Conservation (phyloP, 2,329 filamentous ascomycete species). For the Mycocentrospora acerina region DNA sequence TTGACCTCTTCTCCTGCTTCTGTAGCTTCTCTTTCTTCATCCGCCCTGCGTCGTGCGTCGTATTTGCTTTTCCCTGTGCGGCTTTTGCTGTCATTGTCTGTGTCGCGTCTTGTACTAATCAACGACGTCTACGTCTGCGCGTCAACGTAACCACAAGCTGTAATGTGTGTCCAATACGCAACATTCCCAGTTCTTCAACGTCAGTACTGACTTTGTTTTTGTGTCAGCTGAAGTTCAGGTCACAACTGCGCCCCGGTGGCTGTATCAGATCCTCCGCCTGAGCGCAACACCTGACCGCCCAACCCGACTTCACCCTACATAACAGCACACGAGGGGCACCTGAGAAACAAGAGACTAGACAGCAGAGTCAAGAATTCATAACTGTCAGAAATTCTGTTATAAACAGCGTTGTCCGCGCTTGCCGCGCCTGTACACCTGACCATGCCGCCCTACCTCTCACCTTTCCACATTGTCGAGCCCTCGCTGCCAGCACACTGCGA, state of each 20-base stretch:
- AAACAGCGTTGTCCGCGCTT: background rate
- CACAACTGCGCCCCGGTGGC: constrained; percentile 31
- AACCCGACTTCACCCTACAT: background rate
- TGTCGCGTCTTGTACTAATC: constrained; percentile 10
- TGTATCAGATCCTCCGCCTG: constrained; percentile 23
- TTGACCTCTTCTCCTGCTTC: constrained; percentile 1
- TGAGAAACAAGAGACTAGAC: constrained; percentile 2
- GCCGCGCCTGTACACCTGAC: constrained; percentile 17
- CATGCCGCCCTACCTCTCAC: constrained; percentile 40
- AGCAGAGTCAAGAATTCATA: background rate
- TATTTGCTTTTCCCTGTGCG: background rate
- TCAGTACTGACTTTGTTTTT: background rate
- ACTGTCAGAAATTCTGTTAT: background rate
- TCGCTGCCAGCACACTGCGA: constrained; percentile 61
- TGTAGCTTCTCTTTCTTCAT: background rate
- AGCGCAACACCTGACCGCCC: constrained; percentile 29
- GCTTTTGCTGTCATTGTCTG: constrained; percentile 4
- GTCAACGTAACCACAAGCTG: too few species aligned
- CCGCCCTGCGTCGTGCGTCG: background rate
- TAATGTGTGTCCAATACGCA: background rate
- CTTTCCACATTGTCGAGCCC: constrained; percentile 37
- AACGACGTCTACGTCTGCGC: constrained; percentile 10
- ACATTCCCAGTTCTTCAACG: background rate
- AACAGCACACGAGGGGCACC: constrained; percentile 1
- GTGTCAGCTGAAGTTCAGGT: background rate